Percentiles rank a stretch among this genome's conserved stretches.
Conservation (phyloP, 257 asterid genomes). For the Solanum piurae region DNA sequence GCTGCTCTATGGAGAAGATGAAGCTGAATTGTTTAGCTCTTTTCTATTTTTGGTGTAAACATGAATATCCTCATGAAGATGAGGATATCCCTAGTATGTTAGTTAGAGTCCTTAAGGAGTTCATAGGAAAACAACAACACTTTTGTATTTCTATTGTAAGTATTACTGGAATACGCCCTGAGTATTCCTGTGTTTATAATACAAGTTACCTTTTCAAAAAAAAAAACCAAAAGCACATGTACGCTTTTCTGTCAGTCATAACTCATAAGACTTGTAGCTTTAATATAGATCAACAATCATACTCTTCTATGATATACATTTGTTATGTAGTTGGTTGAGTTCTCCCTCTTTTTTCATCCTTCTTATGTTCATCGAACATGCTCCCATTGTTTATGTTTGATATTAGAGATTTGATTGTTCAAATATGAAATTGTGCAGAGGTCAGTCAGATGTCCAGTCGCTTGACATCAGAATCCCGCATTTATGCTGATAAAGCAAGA, state of each 20-base stretch:
- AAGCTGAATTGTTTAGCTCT: too few species aligned
- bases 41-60: too few species aligned
- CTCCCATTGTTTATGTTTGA: neutral
- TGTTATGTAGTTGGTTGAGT: neutral
- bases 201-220: too few species aligned
- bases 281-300: neutral
- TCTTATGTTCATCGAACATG: neutral
- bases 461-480: constrained; percentile 86
- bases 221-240: neutral
- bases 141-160: too few species aligned
- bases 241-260: neutral
- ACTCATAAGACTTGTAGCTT: neutral
- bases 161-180: too few species aligned
- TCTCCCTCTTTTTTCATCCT: neutral
- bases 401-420: constrained; percentile 3
- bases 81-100: too few species aligned
- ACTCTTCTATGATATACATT: neutral
- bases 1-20: too few species aligned
- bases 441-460: constrained; percentile 90
- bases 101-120: too few species aligned
- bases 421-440: constrained; percentile 36
- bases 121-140: too few species aligned
- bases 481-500: constrained; percentile 85
- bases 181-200: too few species aligned
- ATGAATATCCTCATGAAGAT: too few species aligned